phyloP scores from a whole-genome alignment of 2,329 filamentous ascomycete species.

The Aspergillus udagawae region DNA sequence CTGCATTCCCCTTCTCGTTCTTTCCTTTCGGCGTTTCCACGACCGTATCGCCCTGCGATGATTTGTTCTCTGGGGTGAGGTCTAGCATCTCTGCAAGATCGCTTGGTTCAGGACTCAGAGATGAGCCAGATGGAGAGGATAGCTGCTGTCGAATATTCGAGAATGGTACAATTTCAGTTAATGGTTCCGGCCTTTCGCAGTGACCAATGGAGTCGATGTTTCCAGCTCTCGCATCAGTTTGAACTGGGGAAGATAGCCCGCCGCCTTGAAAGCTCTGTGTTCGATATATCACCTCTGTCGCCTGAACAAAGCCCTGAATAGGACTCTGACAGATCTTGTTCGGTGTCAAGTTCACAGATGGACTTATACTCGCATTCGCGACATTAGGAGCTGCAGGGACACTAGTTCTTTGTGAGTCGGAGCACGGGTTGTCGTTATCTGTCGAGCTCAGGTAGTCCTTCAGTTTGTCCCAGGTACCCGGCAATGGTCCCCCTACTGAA shows the following conservation, averaged over 20 bases:
- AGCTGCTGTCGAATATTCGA: slow-evolving; percentile 24
- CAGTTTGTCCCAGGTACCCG: slow-evolving; percentile 17
- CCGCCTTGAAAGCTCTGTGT: slow-evolving; percentile 13
- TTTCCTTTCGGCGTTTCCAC: not conserved
- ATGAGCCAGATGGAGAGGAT: slow-evolving; percentile 10
- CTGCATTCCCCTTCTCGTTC: not conserved
- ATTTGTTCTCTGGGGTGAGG: slow-evolving; percentile 15
- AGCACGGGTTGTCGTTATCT: not conserved
- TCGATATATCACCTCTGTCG: slow-evolving; percentile 17
- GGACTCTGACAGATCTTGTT: not conserved
- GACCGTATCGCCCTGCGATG: not conserved
- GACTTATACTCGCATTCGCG: not conserved
- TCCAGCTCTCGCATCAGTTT: not conserved
- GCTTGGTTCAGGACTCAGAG: slow-evolving; percentile 17
- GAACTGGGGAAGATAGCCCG: slow-evolving; percentile 6
- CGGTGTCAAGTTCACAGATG: not conserved
- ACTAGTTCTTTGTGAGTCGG: not conserved
- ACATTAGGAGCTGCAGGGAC: not conserved
- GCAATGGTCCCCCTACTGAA: slow-evolving; percentile 12
- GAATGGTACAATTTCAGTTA: slow-evolving; percentile 29
- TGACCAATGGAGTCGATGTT: not conserved
- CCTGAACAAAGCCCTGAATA: slow-evolving; percentile 6
- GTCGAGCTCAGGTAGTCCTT: slow-evolving; percentile 12
- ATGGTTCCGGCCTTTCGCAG: not conserved
- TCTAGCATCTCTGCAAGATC: slow-evolving; percentile 30